Evolutionary conservation across 257 asterid species (phyloP).

Genomic region (Ilex asprella): DNA sequence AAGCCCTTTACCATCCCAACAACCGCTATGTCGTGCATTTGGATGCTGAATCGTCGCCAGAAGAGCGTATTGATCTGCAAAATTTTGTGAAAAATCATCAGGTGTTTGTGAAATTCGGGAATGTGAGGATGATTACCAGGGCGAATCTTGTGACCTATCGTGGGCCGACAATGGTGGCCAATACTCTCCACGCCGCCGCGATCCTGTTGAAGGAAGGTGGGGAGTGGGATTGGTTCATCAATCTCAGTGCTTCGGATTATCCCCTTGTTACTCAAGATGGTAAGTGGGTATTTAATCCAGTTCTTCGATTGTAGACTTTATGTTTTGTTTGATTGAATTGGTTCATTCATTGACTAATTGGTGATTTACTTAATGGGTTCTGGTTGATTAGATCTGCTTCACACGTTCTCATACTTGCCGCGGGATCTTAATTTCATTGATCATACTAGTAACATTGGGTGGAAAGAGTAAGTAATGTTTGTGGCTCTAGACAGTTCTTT

Average conservation of each 20-base stretch:
- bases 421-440: constrained; percentile 95
- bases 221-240: constrained; percentile 96
- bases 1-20: constrained; percentile 72
- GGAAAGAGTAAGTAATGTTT: constrained; percentile 81
- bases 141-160: constrained; percentile 93
- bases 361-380: neutral
- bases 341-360: neutral
- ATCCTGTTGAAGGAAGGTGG: constrained; percentile 82
- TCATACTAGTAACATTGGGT: constrained; percentile 90
- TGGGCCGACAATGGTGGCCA: constrained; percentile 97
- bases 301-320: neutral
- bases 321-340: neutral
- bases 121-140: constrained; percentile 81
- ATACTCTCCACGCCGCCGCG: constrained; percentile 91
- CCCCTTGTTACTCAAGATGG: constrained; percentile 94
- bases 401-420: constrained; percentile 72
- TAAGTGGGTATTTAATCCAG: neutral
- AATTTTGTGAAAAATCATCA: constrained; percentile 33
- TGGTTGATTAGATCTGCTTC: constrained; percentile 69
- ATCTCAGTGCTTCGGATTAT: constrained; percentile 92
- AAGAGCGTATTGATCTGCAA: constrained; percentile 72
- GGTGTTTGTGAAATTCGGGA: constrained; percentile 38
- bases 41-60: constrained; percentile 75
- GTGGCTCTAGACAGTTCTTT: constrained; percentile 2
- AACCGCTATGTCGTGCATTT: constrained; percentile 89